A percentile compares a stretch with the other conserved stretches of the same genome.
Conservation (phyloP, 169 alveolate species). For the Plasmodium malariae region DNA sequence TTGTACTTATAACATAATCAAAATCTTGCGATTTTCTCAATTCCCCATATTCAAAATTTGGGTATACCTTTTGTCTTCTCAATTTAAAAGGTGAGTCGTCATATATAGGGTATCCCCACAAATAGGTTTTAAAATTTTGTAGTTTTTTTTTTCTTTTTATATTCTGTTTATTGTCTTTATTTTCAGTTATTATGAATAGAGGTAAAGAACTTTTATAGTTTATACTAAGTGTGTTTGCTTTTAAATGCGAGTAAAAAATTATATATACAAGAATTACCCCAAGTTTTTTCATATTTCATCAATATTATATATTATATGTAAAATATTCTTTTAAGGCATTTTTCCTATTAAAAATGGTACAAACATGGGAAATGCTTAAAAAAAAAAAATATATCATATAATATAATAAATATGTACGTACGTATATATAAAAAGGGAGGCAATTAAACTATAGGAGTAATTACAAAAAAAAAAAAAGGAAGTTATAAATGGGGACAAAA, state of each 20-base stretch:
- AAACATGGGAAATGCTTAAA: no score
- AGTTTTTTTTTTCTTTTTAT: background rate
- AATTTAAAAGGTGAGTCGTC: conserved; percentile 78
- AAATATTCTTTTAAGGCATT: no score
- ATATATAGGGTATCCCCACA: conserved; percentile 81
- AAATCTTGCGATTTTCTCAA: conserved; percentile 74
- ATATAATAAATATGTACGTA: no score
- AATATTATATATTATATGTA: no score
- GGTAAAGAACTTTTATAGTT: conserved; percentile 16
- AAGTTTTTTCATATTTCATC: conserved; percentile 31
- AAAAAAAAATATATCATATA: no score
- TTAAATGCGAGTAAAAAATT: conserved; percentile 7
- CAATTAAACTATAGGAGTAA: no score
- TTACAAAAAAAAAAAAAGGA: no score
- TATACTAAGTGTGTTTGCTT: conserved; percentile 1
- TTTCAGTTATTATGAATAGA: background rate
- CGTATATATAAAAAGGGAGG: no score
- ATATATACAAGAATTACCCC: conserved; percentile 7
- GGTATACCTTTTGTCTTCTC: conserved; percentile 75
- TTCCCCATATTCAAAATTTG: conserved; percentile 78
- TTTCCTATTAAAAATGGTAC: no score
- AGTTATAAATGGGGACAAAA: no score
- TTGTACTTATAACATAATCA: conserved; percentile 77
- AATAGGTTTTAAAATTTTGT: conserved; percentile 1
- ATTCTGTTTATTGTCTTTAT: background rate